Evolutionary conservation across 345 rosid species (phyloP).

Genomic region (Acer yangbiense): DNA sequence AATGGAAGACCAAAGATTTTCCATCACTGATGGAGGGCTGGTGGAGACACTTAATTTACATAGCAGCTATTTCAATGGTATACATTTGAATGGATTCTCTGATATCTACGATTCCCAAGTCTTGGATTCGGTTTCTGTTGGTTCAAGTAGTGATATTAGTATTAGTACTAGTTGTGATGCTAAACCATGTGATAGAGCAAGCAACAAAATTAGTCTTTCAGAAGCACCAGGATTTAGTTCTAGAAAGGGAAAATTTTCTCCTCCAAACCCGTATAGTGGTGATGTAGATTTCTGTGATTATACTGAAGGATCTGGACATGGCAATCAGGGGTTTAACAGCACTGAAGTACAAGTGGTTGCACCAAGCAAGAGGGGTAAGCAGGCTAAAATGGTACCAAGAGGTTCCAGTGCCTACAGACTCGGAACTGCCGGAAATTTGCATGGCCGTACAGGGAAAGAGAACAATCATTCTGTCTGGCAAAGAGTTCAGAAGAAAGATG

Average conservation of each 20-base stretch:
- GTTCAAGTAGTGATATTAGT: constrained; percentile 32
- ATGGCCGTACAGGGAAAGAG: constrained; percentile 34
- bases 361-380: constrained; percentile 33
- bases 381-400: constrained; percentile 29
- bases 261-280: constrained; percentile 16
- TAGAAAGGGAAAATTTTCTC: constrained; percentile 20
- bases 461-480: constrained; percentile 52
- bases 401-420: constrained; percentile 27
- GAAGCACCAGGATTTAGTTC: constrained; percentile 19
- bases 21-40: constrained; percentile 13
- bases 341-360: constrained; percentile 18
- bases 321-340: constrained; percentile 10
- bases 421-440: constrained; percentile 29
- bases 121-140: constrained; percentile 30
- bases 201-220: constrained; percentile 16
- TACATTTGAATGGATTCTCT: constrained; percentile 21
- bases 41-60: constrained; percentile 11
- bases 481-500: constrained; percentile 46
- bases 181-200: constrained; percentile 15
- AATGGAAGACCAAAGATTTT: constrained; percentile 16
- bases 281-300: constrained; percentile 21
- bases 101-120: constrained; percentile 24
- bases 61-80: constrained; percentile 13
- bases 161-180: constrained; percentile 19
- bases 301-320: constrained; percentile 16